Evolutionary conservation across 306 rosid genomes (phyloP), one percentile per base, ranked within the genome.

Genomic region (Clitoria ternatea): DNA sequence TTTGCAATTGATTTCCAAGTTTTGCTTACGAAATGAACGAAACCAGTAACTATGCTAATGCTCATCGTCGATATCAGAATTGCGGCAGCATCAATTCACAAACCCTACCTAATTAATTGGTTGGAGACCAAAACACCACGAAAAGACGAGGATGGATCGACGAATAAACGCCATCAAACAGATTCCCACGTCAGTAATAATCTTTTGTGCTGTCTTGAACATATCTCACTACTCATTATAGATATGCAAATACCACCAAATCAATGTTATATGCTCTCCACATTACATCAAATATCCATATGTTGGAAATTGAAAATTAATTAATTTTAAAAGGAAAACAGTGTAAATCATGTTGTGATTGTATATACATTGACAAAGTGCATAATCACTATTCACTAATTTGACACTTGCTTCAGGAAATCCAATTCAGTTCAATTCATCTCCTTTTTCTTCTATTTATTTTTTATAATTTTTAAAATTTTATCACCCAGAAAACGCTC

Each of bases 101-200:
- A 70, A 70, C 55, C 73, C 48, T 29, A 54, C 80, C 30, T 43
- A 61, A 48, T 36, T 40, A 53, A 52, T 27, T 43, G 19, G 45
- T 6, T 56, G 24, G 63, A 30, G 63, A 30, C 39, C 14, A 30
- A 27, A 29, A 56, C 40, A 54, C 4, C 37, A 13, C 11, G 39
- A 29, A 40, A 69, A 49, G 19, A 52, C 43, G 14, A 48, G 1
- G 37, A 18, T 20, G 17, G 53, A 47, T 0, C 24, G 8, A 48
- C 33, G 40, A 57, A 19, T 5, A 20, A 3, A 39, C 7, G 11
- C 5, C 61, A 54, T 52, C 19, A 27, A 14, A 14, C 6, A 27
- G 27, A 45, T 15, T 23, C 77, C 35, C 14, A 61, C 70, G 42
- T 73, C 70, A 61, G 30, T 45, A 54, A 29, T 55, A 55, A n/a